A percentile compares a stretch with the other conserved stretches of the same genome.
Evolutionary conservation across 305 asterid species (phyloP).

Genomic region (Fraxinus floribunda): DNA sequence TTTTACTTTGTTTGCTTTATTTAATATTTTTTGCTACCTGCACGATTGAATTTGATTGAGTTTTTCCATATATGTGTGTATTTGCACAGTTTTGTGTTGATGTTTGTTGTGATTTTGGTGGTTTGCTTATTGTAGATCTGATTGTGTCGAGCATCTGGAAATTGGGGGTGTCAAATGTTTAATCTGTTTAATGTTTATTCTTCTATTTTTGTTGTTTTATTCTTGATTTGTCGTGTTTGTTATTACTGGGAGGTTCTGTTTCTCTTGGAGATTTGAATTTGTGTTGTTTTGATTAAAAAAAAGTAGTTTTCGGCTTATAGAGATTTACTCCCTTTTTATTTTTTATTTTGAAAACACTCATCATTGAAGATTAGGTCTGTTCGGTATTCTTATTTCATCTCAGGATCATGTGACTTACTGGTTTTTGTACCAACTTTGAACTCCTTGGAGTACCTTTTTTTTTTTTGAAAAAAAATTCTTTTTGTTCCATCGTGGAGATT

Average conservation of each 20-base stretch:
- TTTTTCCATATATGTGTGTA: background rate
- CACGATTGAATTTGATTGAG: background rate
- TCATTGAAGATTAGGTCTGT: background rate
- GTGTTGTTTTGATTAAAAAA: background rate
- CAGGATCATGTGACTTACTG: background rate
- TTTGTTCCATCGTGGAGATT: background rate
- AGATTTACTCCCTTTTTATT: background rate
- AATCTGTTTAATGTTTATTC: background rate
- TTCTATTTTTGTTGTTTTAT: background rate
- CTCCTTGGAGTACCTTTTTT: background rate
- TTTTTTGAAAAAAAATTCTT: background rate
- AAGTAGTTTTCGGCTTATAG: background rate
- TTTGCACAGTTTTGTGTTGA: background rate
- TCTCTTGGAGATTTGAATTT: background rate
- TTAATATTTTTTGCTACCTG: background rate
- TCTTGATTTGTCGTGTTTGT: background rate
- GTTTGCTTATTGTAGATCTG: constrained; percentile 29
- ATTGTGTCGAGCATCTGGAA: constrained; percentile 14
- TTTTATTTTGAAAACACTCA: background rate
- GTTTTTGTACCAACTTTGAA: background rate
- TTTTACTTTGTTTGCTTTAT: constrained; percentile 5
- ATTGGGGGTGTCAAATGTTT: background rate
- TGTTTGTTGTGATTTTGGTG: background rate
- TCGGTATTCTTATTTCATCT: background rate
- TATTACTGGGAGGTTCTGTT: background rate